Base-by-base conservation (phyloP, 2,329 filamentous ascomycete genomes). In the Seiridium cupressi region DNA sequence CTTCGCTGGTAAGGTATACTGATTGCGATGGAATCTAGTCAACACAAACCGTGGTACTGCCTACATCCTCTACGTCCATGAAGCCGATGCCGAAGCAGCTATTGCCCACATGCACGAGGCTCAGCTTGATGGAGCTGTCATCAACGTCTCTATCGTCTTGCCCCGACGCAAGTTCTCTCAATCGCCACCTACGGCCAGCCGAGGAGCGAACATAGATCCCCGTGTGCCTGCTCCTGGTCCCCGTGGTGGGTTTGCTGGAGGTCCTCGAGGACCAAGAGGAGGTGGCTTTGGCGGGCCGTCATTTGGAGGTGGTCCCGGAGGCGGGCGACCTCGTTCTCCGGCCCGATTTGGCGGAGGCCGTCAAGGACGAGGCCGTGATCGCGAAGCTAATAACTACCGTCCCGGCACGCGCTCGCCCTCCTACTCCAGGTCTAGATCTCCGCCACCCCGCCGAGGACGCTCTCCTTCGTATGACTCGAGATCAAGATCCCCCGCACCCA, bases 21-120 rank as follows among this genome's bases (percentile, higher is more conserved):
- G 10, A 55, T 31, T 8, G 18, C 11, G 40, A 38, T 26, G 18
- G n/a, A 56, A 32, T 34, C 51, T 69, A 95, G 92, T 91, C 80
- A 89, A 91, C 73, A 93, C 88, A 58, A 98, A 98, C 70, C 89
- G 94, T 60, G 94, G 95, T 51, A 96, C 60, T 10, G 60, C 60
- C 40, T 62, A 62, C 57, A 62, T 62, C 26, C 60, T 62, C 54
- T 62, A 49, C 44, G 47, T 55, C 44, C 11, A 60, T 44, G 60
- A 62, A 38, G 46, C 57, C 44, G 60, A 62, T 32, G 60, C 60
- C 35, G 60, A 62, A 76, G 82, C 87, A 11, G 95, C 95, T 35
- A 96, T 97, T 67, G 87, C 93, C 18, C 91, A 96, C 73, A 98
- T 99, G 95, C 95, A 99, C 75, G 95, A 99, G 77, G 92, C 91